A percentile compares a stretch with the other conserved stretches of the same genome.
phyloP scores from a whole-genome alignment of 441 rosid species.

The Populus hybrid region DNA sequence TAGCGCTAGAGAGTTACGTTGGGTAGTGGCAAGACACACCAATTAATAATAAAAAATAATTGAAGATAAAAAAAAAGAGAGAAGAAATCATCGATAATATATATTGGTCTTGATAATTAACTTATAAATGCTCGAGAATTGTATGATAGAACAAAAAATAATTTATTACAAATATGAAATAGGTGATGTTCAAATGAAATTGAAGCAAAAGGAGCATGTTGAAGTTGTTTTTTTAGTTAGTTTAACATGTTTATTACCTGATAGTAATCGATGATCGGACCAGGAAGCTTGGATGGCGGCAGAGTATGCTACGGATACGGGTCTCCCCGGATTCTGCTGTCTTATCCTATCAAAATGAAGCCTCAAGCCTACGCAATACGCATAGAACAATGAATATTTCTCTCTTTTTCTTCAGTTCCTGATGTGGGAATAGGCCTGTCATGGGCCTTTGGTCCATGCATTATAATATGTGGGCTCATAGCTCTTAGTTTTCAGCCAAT shows the following conservation, averaged over 20 bases:
- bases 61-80: too few species aligned
- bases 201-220: neutral
- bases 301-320: conserved; percentile 9
- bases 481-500: neutral
- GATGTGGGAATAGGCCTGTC: neutral
- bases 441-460: neutral
- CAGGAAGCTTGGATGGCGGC: conserved; percentile 4
- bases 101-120: too few species aligned
- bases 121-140: too few species aligned
- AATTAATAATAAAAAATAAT: too few species aligned
- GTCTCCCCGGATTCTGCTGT: conserved; percentile 11
- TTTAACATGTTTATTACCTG: neutral
- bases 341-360: conserved; percentile 9
- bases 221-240: neutral
- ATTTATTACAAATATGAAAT: too few species aligned
- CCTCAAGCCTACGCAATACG: conserved; percentile 29
- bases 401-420: neutral
- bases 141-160: too few species aligned
- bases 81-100: too few species aligned
- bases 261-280: conserved; percentile 12
- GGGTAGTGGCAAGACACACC: too few species aligned
- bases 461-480: too few species aligned
- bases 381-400: neutral
- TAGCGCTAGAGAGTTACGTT: too few species aligned
- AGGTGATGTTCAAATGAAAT: too few species aligned